Percentiles rank a stretch among this genome's conserved stretches.
Conservation (phyloP, 2,329 filamentous ascomycete species). For the Onygena corvina region DNA sequence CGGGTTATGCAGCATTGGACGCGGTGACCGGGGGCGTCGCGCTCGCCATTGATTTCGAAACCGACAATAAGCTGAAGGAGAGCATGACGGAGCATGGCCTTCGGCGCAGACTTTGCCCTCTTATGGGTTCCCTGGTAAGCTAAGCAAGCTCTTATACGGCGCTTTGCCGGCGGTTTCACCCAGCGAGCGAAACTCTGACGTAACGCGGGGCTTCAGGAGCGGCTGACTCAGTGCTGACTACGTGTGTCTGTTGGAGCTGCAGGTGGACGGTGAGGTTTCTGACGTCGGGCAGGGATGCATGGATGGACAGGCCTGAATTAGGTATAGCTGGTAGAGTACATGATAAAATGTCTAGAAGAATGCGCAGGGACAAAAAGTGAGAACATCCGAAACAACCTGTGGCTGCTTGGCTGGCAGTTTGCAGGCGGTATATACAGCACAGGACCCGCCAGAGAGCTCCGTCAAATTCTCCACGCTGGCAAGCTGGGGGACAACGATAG, state of each 20-base stretch:
- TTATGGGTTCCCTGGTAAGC: not conserved
- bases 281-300: not conserved
- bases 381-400: slow-evolving; percentile 3
- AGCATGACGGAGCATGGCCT: not conserved
- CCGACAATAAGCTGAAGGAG: not conserved
- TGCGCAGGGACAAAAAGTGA: no score
- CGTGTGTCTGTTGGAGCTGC: not conserved
- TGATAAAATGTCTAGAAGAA: not conserved
- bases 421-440: slow-evolving; percentile 4
- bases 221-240: not conserved
- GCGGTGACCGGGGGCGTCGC: not conserved
- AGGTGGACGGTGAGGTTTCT: not conserved
- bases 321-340: slow-evolving; percentile 5
- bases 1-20: not conserved
- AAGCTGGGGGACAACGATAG: not conserved
- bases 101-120: not conserved
- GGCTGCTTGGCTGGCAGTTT: not conserved
- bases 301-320: not conserved
- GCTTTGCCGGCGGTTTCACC: not conserved
- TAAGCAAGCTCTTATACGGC: not conserved
- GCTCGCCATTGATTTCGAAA: slow-evolving; percentile 5
- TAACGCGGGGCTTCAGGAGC: not conserved
- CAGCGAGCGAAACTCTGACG: not conserved
- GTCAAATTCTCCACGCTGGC: no score
- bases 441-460: not conserved